Evolutionary conservation across 192 early-diverging fungal genomes (phyloP), one percentile per base, ranked within the genome.

Genomic region (Kappamyces sp.): DNA sequence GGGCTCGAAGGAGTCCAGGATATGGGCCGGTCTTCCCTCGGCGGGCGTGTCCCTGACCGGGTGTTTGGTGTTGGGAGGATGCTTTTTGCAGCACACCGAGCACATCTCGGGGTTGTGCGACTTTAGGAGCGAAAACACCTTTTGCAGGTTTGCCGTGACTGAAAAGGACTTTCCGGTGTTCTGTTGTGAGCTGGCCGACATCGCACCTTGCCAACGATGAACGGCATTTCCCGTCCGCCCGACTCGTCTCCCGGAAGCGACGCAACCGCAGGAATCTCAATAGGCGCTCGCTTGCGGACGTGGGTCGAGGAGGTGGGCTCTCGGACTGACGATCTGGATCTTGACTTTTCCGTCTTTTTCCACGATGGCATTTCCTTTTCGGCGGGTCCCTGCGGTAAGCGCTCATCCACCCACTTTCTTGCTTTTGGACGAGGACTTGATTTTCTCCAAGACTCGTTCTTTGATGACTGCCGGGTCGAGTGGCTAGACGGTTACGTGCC

Each of bases 121-220:
- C 44, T 81, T 78, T 31, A 83, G 58, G 44, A 83, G 55, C 9
- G 81, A 72, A 63, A 82, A 81, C 13, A 83, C 75, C 12, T 60
- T 61, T 52, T 83, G 81, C 34, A 83, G 60, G 49, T 83, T 83
- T 3, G 81, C 81, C 0, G 81, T 83, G 2, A 83, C 77, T 2
- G 81, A 83, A 50, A 76, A 69, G 1, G 81, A 83, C 49, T 78
- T 77, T 31, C 71, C 66, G 8, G 72, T 69, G 48, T 63, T 76
- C 78, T 82, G 57, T 8, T 3, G 48, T 40, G 33, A 68, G 13
- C 47, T 40, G 23, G 39, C 43, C 8, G n/a, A 32, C 7, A 51
- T 38, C 48, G 43, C 49, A 81, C 79, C 67, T 50, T 82, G 40
- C 80, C 80, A 34, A 83, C 66, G 3, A 78, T 51, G 61, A 83